Percentiles rank a stretch among this genome's conserved stretches.
phyloP scores from a whole-genome alignment of 345 rosid genomes.

The Bruguiera parviflora region DNA sequence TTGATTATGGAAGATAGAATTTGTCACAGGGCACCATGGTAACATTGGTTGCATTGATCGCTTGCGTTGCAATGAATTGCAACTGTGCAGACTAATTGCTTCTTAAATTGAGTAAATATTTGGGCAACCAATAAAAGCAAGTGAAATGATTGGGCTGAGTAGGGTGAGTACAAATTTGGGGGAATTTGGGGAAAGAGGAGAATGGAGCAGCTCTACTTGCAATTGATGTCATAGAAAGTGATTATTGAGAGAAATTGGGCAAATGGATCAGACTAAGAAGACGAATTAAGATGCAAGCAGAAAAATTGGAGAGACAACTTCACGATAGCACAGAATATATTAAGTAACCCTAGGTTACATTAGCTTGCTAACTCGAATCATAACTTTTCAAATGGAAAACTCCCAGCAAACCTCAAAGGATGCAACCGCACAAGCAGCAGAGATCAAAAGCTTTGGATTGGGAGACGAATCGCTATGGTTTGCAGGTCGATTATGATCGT shows the following conservation, averaged over 20 bases:
- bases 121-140: not conserved
- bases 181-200: not conserved
- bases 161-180: not conserved
- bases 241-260: not conserved
- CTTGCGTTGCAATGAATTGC: not conserved
- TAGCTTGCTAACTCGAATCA: not conserved
- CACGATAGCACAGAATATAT: not conserved
- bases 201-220: not conserved
- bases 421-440: not conserved
- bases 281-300: not conserved
- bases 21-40: not conserved
- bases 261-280: not conserved
- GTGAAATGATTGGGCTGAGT: too few species aligned
- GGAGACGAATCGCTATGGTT: slow-evolving; percentile 1
- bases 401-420: slow-evolving; percentile 17
- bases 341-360: slow-evolving; percentile 10
- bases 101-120: not conserved
- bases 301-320: not conserved
- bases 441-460: slow-evolving; percentile 10
- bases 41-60: not conserved
- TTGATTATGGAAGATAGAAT: not conserved
- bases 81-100: not conserved
- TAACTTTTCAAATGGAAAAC: not conserved
- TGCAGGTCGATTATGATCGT: slow-evolving; percentile 12
- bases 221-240: not conserved